These are phyloP conservation scores for Linanthus parryae DNA, from an alignment of 148 eudicot genomes.

Conservation along the genomic window DNA sequence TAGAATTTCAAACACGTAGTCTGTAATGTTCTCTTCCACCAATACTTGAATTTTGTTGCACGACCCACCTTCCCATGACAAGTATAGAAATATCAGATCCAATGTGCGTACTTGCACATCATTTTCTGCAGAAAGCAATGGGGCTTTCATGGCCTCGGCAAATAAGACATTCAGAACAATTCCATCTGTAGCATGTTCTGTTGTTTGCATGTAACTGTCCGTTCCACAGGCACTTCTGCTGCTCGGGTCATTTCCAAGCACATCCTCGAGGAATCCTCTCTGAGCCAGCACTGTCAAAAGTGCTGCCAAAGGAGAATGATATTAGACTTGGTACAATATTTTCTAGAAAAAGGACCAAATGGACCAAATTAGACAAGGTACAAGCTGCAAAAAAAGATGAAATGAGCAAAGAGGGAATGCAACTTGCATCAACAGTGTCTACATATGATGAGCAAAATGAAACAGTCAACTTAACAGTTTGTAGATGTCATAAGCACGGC, in stretches of 20 bases:
- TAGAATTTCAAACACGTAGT: constrained; percentile 78
- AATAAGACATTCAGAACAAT: constrained; percentile 49
- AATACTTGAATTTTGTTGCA: constrained; percentile 51
- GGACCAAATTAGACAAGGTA: no score
- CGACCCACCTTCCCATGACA: constrained; percentile 49
- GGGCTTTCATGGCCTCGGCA: constrained; percentile 94
- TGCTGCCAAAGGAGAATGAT: constrained; percentile 36
- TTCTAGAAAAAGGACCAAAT: no score
- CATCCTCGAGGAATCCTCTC: constrained; percentile 63
- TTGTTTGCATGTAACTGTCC: constrained; percentile 49
- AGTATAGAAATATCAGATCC: constrained; percentile 54
- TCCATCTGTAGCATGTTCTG: constrained; percentile 36
- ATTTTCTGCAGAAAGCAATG: constrained; percentile 77
- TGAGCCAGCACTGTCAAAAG: constrained; percentile 71
- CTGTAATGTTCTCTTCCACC: constrained; percentile 83
- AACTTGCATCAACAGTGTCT: no score
- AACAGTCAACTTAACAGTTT: no score
- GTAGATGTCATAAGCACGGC: no score
- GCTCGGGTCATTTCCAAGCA: constrained; percentile 34
- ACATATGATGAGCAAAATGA: no score
- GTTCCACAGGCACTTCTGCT: constrained; percentile 40
- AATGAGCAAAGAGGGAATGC: no score
- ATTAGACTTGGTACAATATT: not conserved
- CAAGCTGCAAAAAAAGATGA: no score
- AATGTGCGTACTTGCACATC: constrained; percentile 75